These are phyloP conservation scores for Vitis hybrid DNA, from an alignment of 177 flowering plant species.

Conservation along the genomic window DNA sequence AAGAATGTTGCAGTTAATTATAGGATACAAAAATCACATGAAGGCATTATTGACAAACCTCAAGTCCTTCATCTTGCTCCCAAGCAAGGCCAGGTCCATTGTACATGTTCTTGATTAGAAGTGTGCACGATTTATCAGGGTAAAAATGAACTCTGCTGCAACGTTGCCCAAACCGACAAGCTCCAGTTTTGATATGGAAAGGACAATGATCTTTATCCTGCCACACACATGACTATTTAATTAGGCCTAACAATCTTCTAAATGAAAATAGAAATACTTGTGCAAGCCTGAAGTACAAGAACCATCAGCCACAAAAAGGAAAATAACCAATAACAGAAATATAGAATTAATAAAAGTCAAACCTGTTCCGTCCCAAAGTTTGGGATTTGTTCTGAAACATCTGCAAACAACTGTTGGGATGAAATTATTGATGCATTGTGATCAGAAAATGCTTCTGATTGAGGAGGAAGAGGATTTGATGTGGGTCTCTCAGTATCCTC, in stretches of 20 bases:
- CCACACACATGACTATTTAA: slow-evolving; percentile 6
- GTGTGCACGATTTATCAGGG: slow-evolving; percentile 91
- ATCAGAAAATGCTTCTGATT: slow-evolving; percentile 70
- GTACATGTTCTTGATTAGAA: slow-evolving; percentile 95
- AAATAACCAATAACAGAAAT: background rate
- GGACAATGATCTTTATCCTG: slow-evolving; percentile 99
- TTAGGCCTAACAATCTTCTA: too few relatives aligned
- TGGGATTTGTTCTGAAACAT: slow-evolving; percentile 84
- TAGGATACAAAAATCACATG: slow-evolving; percentile 70
- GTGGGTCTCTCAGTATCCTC: slow-evolving; percentile 86
- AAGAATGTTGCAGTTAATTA: slow-evolving; percentile 11
- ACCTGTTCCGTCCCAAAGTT: slow-evolving; percentile 97
- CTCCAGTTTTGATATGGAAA: slow-evolving; percentile 93
- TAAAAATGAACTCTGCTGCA: slow-evolving; percentile 96
- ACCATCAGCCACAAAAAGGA: background rate
- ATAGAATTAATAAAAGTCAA: background rate
- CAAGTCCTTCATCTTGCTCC: slow-evolving; percentile 99
- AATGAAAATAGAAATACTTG: background rate
- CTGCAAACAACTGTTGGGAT: slow-evolving; percentile 48
- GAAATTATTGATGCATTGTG: slow-evolving; percentile 39
- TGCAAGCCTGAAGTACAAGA: background rate
- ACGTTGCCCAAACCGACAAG: slow-evolving; percentile 87
- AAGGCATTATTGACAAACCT: slow-evolving; percentile 79
- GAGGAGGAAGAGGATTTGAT: slow-evolving; percentile 96
- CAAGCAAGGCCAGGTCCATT: slow-evolving; percentile 96